Evolutionary conservation across 2,329 filamentous ascomycete genomes (phyloP), one percentile per base, ranked within the genome.

Genomic region (Graphilbum sp.): DNA sequence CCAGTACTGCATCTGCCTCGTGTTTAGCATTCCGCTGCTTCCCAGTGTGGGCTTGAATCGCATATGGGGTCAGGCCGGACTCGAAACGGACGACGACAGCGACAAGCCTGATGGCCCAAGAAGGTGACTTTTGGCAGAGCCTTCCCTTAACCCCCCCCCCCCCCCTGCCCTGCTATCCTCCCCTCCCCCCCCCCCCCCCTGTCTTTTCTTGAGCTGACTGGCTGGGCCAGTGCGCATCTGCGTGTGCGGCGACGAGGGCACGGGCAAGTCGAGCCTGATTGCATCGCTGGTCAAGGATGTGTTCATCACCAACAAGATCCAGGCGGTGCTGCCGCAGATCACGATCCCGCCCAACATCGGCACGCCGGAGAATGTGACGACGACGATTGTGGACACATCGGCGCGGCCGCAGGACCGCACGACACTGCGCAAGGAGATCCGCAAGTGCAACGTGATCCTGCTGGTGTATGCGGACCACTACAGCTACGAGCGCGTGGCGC

Each of bases 391-490:
- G 63, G 90, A 98, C 59, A 98, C 90, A 24, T 96, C 88, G 25
- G 86, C 90, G 29, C 73, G 93, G 10, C 90, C 90, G 1, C 87
- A 95, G 57, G 88, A 98, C 54, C 79, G 90, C 47, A 83, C 80
- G 42, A 87, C 79, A 16, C 67, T 98, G 42, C 80, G 87, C 44
- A 90, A 90, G 55, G 90, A 96, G 61, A 87, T 98, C 44, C 78
- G 90, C 46, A 95, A 95, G 58, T 90, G 81, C 52, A 98, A 95
- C 55, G 88, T 95, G 47, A 96, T 98, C 46, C 69, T 96, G 16
- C 74, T 98, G 32, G 87, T 98, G 39, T 98, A 98, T 58, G 87
- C 87, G 47, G 90, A 98, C 56, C 88, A 96, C 60, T 98, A 98
- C 64, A 96, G 87, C 67, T 98, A 96, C 62, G 90, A 98, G 56